phyloP scores from a whole-genome alignment of 2,329 filamentous ascomycete species.

The Apiospora arundinis region DNA sequence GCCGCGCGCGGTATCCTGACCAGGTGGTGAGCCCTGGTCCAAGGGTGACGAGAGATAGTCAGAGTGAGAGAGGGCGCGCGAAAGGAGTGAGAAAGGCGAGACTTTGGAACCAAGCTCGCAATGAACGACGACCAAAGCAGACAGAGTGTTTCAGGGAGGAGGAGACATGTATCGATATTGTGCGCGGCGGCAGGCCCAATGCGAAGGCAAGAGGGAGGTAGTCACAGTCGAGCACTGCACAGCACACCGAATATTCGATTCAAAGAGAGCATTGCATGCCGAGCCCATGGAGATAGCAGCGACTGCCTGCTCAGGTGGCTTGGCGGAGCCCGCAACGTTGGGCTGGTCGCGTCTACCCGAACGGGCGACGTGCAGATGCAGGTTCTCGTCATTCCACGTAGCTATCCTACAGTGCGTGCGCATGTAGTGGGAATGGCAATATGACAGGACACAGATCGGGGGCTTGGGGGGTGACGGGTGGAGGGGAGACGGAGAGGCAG shows the following conservation, averaged over 20 bases:
- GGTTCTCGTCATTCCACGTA: conserved; percentile 26
- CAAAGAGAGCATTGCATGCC: conserved; percentile 3
- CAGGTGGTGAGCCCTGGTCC: background rate
- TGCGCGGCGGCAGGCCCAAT: conserved; percentile 10
- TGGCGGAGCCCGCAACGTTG: conserved; percentile 6
- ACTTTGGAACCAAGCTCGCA: conserved; percentile 14
- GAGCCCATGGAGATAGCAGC: conserved; percentile 12
- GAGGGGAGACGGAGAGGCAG: background rate
- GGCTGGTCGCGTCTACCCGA: conserved; percentile 23
- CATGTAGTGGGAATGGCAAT: background rate
- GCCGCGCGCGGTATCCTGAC: conserved; percentile 13
- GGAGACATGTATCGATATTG: conserved; percentile 12
- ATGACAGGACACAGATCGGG: conserved; percentile 17
- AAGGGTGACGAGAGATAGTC: background rate
- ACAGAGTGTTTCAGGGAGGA: conserved; percentile 10
- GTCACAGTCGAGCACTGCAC: too few species aligned
- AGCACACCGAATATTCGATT: conserved; percentile 16
- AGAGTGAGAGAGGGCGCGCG: background rate
- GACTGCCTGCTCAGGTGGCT: background rate
- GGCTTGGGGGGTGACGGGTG: background rate
- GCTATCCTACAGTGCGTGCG: conserved; percentile 23
- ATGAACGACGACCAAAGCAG: conserved; percentile 1
- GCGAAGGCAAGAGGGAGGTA: background rate
- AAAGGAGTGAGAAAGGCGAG: background rate
- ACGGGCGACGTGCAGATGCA: conserved; percentile 26